These are phyloP conservation scores for Agrocybe praecox DNA, from an alignment of 768 basidiomycete genomes.

Conservation along the genomic window DNA sequence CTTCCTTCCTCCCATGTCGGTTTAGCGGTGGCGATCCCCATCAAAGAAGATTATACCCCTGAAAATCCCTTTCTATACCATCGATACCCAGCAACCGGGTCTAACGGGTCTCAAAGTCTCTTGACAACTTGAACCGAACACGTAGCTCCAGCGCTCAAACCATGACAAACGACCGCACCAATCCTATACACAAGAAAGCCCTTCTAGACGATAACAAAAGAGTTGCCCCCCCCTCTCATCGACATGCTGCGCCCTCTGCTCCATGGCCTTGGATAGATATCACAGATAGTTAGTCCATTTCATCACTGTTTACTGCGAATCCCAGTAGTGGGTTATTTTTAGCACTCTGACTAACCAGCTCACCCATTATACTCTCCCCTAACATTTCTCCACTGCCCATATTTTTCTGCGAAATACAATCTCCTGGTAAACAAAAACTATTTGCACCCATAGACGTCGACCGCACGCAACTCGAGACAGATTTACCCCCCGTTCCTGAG, in stretches of 20 bases:
- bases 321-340: background rate
- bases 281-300: conserved; percentile 28
- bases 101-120: no score
- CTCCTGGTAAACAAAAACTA: no score
- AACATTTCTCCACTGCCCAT: no score
- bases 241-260: conserved; percentile 46
- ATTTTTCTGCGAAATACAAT: no score
- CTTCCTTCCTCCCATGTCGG: background rate
- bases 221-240: conserved; percentile 38
- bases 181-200: background rate
- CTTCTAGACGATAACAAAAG: conserved; percentile 10
- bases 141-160: background rate
- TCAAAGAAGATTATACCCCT: no score
- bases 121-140: no score
- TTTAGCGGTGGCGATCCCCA: no score
- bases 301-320: no score
- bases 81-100: no score
- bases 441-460: no score
- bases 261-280: conserved; percentile 50
- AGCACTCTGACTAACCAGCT: background rate
- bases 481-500: background rate
- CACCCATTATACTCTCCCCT: no score
- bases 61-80: no score
- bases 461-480: background rate
- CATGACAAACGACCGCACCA: background rate